Percentiles rank a stretch among this genome's conserved stretches.
Evolutionary conservation across 2,329 filamentous ascomycete genomes (phyloP).

Genomic region (Torrubiella hemipterigena): DNA sequence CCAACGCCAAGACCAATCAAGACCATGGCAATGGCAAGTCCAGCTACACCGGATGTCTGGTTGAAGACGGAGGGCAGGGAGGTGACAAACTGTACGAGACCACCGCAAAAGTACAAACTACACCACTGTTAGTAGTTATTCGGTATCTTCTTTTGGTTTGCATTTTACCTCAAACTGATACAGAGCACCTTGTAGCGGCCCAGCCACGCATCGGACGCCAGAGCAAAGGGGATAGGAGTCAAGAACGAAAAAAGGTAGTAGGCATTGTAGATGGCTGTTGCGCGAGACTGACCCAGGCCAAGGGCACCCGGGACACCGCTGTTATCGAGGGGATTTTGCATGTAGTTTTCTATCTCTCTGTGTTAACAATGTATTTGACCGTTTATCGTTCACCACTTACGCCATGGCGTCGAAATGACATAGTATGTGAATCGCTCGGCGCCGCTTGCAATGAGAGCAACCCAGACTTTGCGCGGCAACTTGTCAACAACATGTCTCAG

Average conservation of each 20-base stretch:
- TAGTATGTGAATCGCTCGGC: slow-evolving; percentile 7
- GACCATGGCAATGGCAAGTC: slow-evolving; percentile 36
- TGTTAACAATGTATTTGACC: neutral
- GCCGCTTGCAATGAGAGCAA: slow-evolving; percentile 3
- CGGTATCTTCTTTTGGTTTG: slow-evolving; percentile 12
- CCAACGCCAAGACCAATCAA: slow-evolving; percentile 48
- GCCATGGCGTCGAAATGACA: slow-evolving; percentile 4
- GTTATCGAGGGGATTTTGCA: slow-evolving; percentile 21
- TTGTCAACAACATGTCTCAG: slow-evolving; percentile 3
- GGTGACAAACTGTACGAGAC: slow-evolving; percentile 41
- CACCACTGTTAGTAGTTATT: too few relatives aligned
- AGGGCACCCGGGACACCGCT: slow-evolving; percentile 32
- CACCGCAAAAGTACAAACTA: slow-evolving; percentile 36
- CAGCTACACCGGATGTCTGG: slow-evolving; percentile 37
- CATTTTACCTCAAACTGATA: slow-evolving; percentile 17
- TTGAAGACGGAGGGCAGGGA: slow-evolving; percentile 37
- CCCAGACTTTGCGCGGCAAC: slow-evolving; percentile 3
- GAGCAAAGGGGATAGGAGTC: slow-evolving; percentile 45
- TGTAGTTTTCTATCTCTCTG: slow-evolving; percentile 25
- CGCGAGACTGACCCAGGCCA: slow-evolving; percentile 34
- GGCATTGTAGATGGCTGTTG: slow-evolving; percentile 32
- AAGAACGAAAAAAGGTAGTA: slow-evolving; percentile 35
- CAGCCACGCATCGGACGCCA: slow-evolving; percentile 47
- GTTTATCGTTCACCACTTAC: slow-evolving; percentile 1
- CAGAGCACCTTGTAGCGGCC: slow-evolving; percentile 50